A percentile compares a stretch with the other conserved stretches of the same genome.
These are phyloP conservation scores for Ceratocystis cubensis DNA, from an alignment of 2,329 filamentous ascomycete species.

Conservation along the genomic window DNA sequence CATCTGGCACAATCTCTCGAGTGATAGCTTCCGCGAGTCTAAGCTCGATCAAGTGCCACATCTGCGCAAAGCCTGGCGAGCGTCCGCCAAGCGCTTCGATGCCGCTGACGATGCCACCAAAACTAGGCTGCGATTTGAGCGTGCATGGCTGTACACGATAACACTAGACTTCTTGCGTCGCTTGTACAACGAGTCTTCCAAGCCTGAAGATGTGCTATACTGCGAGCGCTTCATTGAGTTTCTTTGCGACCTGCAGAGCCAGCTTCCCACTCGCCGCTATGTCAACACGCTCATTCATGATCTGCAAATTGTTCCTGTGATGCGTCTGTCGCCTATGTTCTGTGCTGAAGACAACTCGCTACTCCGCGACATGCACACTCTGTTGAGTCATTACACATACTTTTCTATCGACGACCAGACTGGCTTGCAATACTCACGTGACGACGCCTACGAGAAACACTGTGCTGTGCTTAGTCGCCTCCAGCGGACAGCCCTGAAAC, in stretches of 20 bases:
- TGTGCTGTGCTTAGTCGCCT: conserved; percentile 64
- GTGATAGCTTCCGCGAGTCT: conserved; percentile 58
- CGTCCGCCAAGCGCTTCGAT: conserved; percentile 74
- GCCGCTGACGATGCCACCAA: conserved; percentile 69
- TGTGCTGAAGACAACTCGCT: conserved; percentile 61
- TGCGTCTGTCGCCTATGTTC: conserved; percentile 67
- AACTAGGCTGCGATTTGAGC: conserved; percentile 73
- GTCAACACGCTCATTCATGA: conserved; percentile 81
- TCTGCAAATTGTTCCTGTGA: conserved; percentile 65
- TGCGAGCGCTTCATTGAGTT: conserved; percentile 92
- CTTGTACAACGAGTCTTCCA: conserved; percentile 47
- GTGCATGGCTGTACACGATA: conserved; percentile 83
- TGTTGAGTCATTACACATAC: conserved; percentile 76
- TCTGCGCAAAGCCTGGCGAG: conserved; percentile 81
- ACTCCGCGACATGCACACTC: conserved; percentile 63
- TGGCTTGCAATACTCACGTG: conserved; percentile 58
- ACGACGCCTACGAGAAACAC: conserved; percentile 68
- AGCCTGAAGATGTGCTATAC: conserved; percentile 57
- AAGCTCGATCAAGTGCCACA: conserved; percentile 61
- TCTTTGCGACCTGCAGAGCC: conserved; percentile 78
- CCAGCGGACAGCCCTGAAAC: conserved; percentile 63
- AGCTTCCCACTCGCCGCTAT: conserved; percentile 85
- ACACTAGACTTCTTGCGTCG: conserved; percentile 68
- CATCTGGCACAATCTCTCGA: conserved; percentile 87
- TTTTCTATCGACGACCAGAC: conserved; percentile 90